Base-by-base conservation (phyloP, 148 eudicot genomes). In the Chenopodium formosanum region DNA sequence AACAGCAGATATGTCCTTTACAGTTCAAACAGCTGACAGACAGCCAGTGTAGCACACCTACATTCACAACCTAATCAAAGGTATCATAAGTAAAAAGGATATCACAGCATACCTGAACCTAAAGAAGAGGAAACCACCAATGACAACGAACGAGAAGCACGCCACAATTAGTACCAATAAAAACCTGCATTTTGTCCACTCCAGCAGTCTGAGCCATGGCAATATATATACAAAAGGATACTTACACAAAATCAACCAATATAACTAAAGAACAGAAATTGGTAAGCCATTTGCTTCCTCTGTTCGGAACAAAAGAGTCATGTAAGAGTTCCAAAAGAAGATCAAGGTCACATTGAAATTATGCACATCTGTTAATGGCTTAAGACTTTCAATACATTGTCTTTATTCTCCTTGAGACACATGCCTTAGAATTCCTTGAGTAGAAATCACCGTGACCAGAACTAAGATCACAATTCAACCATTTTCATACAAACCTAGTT, bases 101-200 rank as follows among this genome's bases (percentile, higher is more conserved):
- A 65, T 52, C 46, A 68, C 56, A 83, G 37, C 60, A 79, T 82
- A 96, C 99, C 99, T 96, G 89, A 89, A 86, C 81, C 86, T 89
- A 86, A 79, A 94, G 89, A 91, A 92, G 86, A 92, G 90, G 81
- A 91, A 85, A 70, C 97, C 97, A 73, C 97, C 94, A 83, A 92
- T 89, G 34, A 90, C 53, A 46, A 92, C 91, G 80, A 92, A 91
- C 25, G 94, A 89, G 87, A 89, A 86, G 84, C 97, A 92, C 52
- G 97, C 90, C 75, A 86, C 72, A 79, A 88, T 71, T 70, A 92
- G 94, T 66, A 85, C 97, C 70, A 90, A 53, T 19, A 92, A 90
- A 46, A 87, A 87, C 88, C 92, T 92, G 92, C 88, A 83, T 32
- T 80, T 46, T 48, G 75, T 73, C 79, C 75, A 84, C 31, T 14